Evolutionary conservation across 129 eudicot species (phyloP).

Genomic region (Sambucus nigra): DNA sequence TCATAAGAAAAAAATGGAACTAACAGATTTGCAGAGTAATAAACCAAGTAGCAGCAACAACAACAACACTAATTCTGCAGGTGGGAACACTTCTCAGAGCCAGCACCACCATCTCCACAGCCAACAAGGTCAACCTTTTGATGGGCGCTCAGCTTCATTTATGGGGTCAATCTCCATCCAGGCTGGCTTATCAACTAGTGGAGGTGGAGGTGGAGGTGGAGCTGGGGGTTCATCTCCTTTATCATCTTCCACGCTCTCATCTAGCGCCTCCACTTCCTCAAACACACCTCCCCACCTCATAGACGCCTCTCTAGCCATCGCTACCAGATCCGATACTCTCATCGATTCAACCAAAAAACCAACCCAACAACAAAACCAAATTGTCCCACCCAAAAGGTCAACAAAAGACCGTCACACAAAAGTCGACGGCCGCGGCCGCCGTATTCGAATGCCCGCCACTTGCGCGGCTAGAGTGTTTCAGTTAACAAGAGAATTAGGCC

Average conservation of each 20-base stretch:
- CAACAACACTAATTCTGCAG: conserved; percentile 18
- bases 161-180: conserved; percentile 46
- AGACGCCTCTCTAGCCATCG: conserved; percentile 64
- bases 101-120: conserved; percentile 15
- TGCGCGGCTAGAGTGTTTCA: conserved; percentile 83
- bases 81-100: conserved; percentile 15
- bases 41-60: conserved; percentile 22
- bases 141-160: conserved; percentile 38
- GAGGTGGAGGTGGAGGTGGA: conserved; percentile 1
- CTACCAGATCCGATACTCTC: conserved; percentile 51
- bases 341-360: conserved; percentile 23
- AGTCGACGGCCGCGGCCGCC: conserved; percentile 82
- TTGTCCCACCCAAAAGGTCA: conserved; percentile 36
- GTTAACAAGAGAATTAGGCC: conserved; percentile 58
- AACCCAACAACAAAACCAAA: conserved; percentile 18
- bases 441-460: conserved; percentile 85
- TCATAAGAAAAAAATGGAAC: conserved; percentile 43
- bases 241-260: conserved; percentile 17
- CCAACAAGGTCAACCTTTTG: conserved; percentile 37
- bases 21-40: conserved; percentile 42
- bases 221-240: conserved; percentile 13
- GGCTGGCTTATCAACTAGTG: conserved; percentile 8
- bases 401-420: conserved; percentile 77
- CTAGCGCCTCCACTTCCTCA: conserved; percentile 18
- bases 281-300: conserved; percentile 28